Percentiles rank a stretch among this genome's conserved stretches.
phyloP scores from a whole-genome alignment of 192 early-diverging fungal genomes.

The Borealophlyctis nickersoniae region DNA sequence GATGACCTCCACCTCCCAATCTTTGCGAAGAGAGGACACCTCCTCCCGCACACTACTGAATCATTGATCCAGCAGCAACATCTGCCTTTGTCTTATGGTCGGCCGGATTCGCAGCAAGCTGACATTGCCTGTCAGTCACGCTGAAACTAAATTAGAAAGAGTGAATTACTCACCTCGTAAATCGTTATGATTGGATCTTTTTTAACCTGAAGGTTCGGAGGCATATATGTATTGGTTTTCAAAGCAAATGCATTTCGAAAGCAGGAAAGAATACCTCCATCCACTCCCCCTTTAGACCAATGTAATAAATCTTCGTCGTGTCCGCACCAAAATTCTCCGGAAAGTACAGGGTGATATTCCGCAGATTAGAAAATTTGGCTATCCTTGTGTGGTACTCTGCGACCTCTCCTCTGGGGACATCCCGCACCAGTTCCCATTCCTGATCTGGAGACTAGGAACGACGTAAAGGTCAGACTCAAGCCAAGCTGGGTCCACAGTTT shows the following conservation, averaged over 20 bases:
- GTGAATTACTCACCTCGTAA: slow-evolving; percentile 35
- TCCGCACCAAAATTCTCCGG: slow-evolving; percentile 75
- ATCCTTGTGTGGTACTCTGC: slow-evolving; percentile 42
- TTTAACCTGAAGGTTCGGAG: slow-evolving; percentile 28
- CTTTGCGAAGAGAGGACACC: no score
- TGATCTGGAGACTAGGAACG: no score
- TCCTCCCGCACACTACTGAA: slow-evolving; percentile 19
- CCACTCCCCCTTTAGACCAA: slow-evolving; percentile 93
- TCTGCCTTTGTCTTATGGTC: slow-evolving; percentile 42
- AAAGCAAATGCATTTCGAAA: background rate
- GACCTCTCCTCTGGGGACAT: slow-evolving; percentile 53
- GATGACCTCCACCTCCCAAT: no score
- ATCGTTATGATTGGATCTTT: slow-evolving; percentile 53
- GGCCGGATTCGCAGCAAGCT: slow-evolving; percentile 49
- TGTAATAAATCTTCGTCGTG: slow-evolving; percentile 69
- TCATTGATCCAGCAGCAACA: slow-evolving; percentile 14
- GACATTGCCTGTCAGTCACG: no score
- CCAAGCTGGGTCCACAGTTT: no score
- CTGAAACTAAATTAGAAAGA: background rate
- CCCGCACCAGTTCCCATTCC: slow-evolving; percentile 75
- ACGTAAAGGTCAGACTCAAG: no score
- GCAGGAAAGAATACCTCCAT: slow-evolving; percentile 45
- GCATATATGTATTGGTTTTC: background rate
- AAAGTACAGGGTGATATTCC: slow-evolving; percentile 79
- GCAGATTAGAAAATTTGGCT: slow-evolving; percentile 53